phyloP scores from a whole-genome alignment of 768 basidiomycete genomes.

The Cystofilobasidium capitatum region DNA sequence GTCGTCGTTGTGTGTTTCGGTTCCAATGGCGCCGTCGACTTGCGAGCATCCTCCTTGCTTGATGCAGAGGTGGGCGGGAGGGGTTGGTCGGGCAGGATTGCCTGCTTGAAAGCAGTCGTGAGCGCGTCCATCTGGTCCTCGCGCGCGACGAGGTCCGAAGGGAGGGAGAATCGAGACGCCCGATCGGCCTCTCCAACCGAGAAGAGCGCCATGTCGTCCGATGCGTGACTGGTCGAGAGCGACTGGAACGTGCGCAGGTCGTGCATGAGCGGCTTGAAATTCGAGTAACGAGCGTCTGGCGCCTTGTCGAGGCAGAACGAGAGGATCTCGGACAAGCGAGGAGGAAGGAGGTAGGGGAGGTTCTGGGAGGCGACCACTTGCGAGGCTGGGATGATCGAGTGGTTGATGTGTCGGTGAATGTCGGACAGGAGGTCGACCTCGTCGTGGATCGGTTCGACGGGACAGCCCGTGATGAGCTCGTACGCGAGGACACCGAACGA shows the following conservation, averaged over 20 bases:
- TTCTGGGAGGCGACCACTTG: not conserved
- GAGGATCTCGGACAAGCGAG: conserved; percentile 32
- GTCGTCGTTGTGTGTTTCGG: too few relatives aligned
- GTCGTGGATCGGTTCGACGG: conserved; percentile 26
- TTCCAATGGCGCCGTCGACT: too few relatives aligned
- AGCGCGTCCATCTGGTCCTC: conserved; percentile 26
- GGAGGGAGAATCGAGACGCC: conserved; percentile 27
- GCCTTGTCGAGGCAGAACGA: conserved; percentile 31
- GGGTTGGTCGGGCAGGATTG: not conserved
- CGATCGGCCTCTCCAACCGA: conserved; percentile 30
- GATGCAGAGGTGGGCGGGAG: not conserved
- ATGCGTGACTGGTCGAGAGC: conserved; percentile 16
- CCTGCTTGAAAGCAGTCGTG: not conserved
- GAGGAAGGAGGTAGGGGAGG: not conserved
- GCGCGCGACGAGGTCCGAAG: conserved; percentile 25
- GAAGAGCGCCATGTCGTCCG: conserved; percentile 25
- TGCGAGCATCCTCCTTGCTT: not conserved
- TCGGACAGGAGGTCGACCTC: conserved; percentile 30
- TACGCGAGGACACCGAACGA: conserved; percentile 34
- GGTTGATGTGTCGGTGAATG: conserved; percentile 32
- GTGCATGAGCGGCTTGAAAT: conserved; percentile 30
- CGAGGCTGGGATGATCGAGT: too few relatives aligned
- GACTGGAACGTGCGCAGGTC: conserved; percentile 31
- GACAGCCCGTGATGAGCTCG: conserved; percentile 31
- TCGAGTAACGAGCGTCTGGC: conserved; percentile 32